These are phyloP conservation scores for Yamadazyma sp. DNA, from an alignment of 1,139 yeast species.

Conservation along the genomic window DNA sequence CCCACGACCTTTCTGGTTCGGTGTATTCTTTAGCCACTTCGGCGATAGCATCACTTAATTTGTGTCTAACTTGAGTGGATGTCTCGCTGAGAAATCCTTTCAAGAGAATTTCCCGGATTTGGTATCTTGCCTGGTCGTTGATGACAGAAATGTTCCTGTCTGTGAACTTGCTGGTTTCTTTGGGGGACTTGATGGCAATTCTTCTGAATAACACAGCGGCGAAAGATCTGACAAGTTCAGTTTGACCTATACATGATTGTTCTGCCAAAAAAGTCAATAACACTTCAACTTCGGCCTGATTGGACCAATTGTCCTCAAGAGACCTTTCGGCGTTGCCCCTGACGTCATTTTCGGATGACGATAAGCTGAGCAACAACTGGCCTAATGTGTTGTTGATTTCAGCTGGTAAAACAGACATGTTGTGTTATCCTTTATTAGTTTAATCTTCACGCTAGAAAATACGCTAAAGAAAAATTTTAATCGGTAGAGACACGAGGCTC, in stretches of 20 bases:
- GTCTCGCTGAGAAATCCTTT: conserved; percentile 69
- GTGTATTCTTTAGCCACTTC: conserved; percentile 78
- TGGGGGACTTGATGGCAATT: conserved; percentile 76
- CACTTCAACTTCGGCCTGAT: conserved; percentile 60
- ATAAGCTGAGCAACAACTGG: conserved; percentile 64
- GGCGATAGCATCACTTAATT: conserved; percentile 90
- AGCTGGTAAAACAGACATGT: conserved; percentile 61
- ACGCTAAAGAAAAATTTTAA: conserved; percentile 6
- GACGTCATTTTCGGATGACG: conserved; percentile 72
- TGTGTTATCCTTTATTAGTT: neutral
- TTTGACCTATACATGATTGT: conserved; percentile 64
- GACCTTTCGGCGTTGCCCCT: conserved; percentile 79
- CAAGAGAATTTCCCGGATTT: conserved; percentile 65
- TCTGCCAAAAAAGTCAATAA: conserved; percentile 79
- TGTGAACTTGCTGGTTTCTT: conserved; percentile 57
- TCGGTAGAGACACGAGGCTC: conserved; percentile 4
- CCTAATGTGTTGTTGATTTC: conserved; percentile 58
- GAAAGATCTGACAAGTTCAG: conserved; percentile 59
- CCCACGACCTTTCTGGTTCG: conserved; percentile 61
- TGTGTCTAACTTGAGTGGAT: conserved; percentile 77
- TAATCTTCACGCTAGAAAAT: conserved; percentile 2
- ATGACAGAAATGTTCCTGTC: conserved; percentile 78
- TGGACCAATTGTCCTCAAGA: conserved; percentile 76
- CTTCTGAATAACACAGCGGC: conserved; percentile 89
- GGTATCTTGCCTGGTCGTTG: conserved; percentile 55